Evolutionary conservation across 495 filamentous ascomycete genomes (phyloP).

Genomic region (Staphylotrichum longicolle): DNA sequence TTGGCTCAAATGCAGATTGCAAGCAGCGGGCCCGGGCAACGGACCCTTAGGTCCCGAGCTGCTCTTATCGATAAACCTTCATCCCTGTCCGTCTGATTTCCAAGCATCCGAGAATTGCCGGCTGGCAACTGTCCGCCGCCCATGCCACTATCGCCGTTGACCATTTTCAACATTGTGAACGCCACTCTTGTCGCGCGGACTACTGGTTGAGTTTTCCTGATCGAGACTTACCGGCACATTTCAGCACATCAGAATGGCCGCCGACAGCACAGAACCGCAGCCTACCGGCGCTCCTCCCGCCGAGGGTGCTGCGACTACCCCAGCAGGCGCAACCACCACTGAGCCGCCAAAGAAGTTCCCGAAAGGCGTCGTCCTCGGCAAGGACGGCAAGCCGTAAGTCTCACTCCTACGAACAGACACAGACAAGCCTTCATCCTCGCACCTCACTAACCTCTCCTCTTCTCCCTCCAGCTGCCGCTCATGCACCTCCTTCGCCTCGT

Average conservation of each 20-base stretch:
- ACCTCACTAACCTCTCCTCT: background rate
- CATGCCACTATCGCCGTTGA: background rate
- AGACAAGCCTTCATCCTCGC: background rate
- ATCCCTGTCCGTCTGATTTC: constrained; percentile 6
- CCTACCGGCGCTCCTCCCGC: constrained; percentile 8
- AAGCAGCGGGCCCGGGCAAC: too few species aligned
- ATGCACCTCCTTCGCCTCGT: constrained; percentile 72
- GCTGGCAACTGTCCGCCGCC: background rate
- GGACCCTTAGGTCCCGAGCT: too few species aligned
- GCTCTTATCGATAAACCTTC: constrained; percentile 14
- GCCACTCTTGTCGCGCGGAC: background rate
- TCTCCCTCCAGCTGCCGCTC: constrained; percentile 71
- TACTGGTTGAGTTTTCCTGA: background rate
- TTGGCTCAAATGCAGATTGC: too few species aligned
- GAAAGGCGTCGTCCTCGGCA: constrained; percentile 81
- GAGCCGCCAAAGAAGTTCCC: constrained; percentile 49
- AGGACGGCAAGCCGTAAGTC: constrained; percentile 93
- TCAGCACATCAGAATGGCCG: constrained; percentile 31
- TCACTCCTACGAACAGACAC: background rate
- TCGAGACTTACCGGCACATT: background rate
- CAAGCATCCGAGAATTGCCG: constrained; percentile 10
- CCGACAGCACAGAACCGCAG: constrained; percentile 33
- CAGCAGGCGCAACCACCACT: constrained; percentile 4
- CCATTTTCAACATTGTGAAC: background rate
- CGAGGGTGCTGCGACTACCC: constrained; percentile 4